Evolutionary conservation across 2,329 filamentous ascomycete genomes (phyloP), one percentile per base, ranked within the genome.

Genomic region (Byssoonygena ceratinophila): DNA sequence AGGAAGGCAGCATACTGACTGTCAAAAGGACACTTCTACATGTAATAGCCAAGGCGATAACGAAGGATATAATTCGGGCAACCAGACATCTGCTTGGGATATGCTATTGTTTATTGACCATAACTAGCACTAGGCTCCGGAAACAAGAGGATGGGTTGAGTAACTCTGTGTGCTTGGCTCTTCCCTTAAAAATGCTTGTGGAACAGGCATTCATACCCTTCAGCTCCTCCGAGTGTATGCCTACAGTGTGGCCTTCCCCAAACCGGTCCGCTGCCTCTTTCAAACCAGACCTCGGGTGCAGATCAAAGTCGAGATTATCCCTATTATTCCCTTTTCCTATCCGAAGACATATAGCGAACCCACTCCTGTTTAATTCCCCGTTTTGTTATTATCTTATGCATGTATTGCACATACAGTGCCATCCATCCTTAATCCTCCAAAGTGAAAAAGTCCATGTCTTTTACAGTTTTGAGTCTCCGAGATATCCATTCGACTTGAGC

Each of bases 401-500:
- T 12, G 32, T 36, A 36, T 12, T 36, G 14, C 14, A 36, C 32
- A 36, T 2, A 36, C 12, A 29, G 27, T 5, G 9, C 9, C 4
- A 29, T 4, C 27, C 4, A 4, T 29, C 5, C 27, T 29, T 9
- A 29, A 29, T 29, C n/a, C n/a, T 29, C 27, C 27, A n/a, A 36
- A 36, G 4, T 36, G 4, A 18, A 18, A 41, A 8, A 4, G 22
- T 14, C 9, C 40, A 4, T 27, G 9, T 27, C 18, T 16, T 16
- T 27, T 46, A 52, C 34, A 52, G 22, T 20, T 52, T 52, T n/a
- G 50, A 32, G 2, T 52, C 43, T 20, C 49, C 40, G 23, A 52
- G 50, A 60, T 85, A 85, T 50, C 79, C 78, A 60, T 84, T 81
- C 62, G 78, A 74, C 68, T 80, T 80, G 58, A 87, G 71, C 84